Conservation (phyloP, 345 rosid genomes). For the Pugionium dolabratum region DNA sequence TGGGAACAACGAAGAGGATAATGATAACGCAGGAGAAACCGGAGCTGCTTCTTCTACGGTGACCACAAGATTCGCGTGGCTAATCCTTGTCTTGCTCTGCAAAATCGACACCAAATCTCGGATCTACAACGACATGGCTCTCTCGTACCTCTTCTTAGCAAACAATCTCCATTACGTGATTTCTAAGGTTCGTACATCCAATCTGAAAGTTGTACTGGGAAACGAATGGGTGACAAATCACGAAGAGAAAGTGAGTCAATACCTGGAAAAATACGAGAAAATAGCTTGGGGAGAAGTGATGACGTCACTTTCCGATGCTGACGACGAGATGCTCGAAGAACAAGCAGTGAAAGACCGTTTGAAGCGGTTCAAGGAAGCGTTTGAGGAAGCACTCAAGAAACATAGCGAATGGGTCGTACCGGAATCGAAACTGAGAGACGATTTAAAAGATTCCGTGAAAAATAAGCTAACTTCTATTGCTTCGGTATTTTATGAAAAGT, state of each 20-base stretch:
- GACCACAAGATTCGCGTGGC: conserved; percentile 59
- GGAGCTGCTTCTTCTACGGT: conserved; percentile 45
- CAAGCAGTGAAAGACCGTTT: conserved; percentile 44
- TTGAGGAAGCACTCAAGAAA: conserved; percentile 56
- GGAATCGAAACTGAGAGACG: conserved; percentile 58
- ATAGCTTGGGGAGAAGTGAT: conserved; percentile 66
- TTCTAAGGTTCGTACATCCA: conserved; percentile 59
- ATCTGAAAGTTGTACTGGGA: conserved; percentile 53
- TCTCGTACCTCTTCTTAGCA: conserved; percentile 71
- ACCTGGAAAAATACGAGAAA: conserved; percentile 63
- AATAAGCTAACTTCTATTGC: conserved; percentile 45
- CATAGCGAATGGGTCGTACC: conserved; percentile 64
- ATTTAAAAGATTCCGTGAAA: conserved; percentile 50
- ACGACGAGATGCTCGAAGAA: conserved; percentile 31
- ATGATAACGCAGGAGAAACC: no score
- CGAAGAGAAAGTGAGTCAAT: conserved; percentile 56
- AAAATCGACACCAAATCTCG: conserved; percentile 72
- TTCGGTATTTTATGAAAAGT: conserved; percentile 42
- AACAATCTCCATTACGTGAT: conserved; percentile 80
- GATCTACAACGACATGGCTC: conserved; percentile 57
- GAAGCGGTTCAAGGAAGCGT: conserved; percentile 52
- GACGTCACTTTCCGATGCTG: conserved; percentile 45
- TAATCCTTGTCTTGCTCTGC: conserved; percentile 66
- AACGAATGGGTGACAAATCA: conserved; percentile 65
- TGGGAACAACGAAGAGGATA: conserved; percentile 12